Evolutionary conservation across 495 filamentous ascomycete genomes (phyloP), one percentile per base, ranked within the genome.

Genomic region (Hyaloscypha bicolor): DNA sequence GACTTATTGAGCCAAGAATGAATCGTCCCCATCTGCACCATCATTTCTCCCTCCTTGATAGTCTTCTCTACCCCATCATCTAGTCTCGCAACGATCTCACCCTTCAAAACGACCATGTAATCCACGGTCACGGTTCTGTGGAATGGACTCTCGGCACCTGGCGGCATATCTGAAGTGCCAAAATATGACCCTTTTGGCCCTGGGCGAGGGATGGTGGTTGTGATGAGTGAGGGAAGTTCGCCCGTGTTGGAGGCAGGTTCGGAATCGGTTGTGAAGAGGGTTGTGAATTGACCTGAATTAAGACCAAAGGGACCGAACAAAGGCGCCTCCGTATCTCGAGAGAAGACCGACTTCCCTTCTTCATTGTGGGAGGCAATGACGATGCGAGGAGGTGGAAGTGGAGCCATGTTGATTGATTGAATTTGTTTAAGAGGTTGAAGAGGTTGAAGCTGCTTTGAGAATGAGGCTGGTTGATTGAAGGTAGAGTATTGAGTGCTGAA

Each of bases 41-140:
- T 65, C 22, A 74, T 57, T 22, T 79, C 76, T 39, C 76, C 77
- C 25, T 68, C 66, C 35, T 69, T 73, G 4, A 79, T 25, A 1
- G 66, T 74, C 51, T 37, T 74, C 70, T 78, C 72, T 55, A 76
- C 74, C 19, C 74, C 75, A 48, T 69, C 63, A 63, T 78, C 74
- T n/a, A 77, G 60, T 25, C 52, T 60, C 16, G 78, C 65, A 11
- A 74, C 72, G 31, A 79, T 74, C 62, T 76, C 76, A 39, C 77
- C 76, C 14, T 65, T 71, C 55, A 78, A 48, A 21, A 79, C 74
- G 37, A 71, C 63, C 35, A 63, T 67, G 51, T 79, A 79, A 70
- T 79, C 76, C n/a, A 76, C 33, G 45, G 69, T 77, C 60, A 69
- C 6, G 4, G 77, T 78, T 21, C 76, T 72, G 55, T 79, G 77